Conservation (phyloP, 2,329 filamentous ascomycete species). For the Plectosphaerella sp. region DNA sequence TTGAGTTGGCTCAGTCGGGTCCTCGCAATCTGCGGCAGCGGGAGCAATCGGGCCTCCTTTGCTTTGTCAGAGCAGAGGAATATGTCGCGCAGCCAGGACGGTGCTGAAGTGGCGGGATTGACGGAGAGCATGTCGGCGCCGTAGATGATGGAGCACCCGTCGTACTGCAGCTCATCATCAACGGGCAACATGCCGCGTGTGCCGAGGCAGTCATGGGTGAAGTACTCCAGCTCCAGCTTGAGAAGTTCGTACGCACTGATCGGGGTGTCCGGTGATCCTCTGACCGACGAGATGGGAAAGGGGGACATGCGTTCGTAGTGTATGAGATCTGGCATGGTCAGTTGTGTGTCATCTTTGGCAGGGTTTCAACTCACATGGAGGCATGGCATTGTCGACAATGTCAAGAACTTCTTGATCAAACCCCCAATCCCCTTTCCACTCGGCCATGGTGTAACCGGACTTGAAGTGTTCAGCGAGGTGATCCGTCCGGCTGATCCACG, state of each 20-base stretch:
- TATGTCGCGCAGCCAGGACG: conserved; percentile 21
- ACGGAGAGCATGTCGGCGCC: conserved; percentile 15
- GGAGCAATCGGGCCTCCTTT: conserved; percentile 15
- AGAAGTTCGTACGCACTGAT: conserved; percentile 28
- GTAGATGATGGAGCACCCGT: conserved; percentile 21
- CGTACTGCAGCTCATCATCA: conserved; percentile 14
- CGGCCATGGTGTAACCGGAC: conserved; percentile 33
- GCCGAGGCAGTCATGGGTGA: conserved; percentile 17
- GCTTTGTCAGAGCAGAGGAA: conserved; percentile 12
- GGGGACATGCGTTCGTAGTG: conserved; percentile 3
- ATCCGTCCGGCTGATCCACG: conserved; percentile 30
- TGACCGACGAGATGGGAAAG: conserved; percentile 3
- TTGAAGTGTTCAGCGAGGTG: conserved; percentile 39
- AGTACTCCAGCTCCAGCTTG: conserved; percentile 28
- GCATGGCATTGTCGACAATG: conserved; percentile 34
- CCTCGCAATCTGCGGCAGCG: conserved; percentile 15
- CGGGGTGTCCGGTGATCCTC: conserved; percentile 9
- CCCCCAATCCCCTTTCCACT: conserved; percentile 39
- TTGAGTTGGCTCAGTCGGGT: conserved; percentile 13
- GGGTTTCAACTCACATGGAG: conserved; percentile 25
- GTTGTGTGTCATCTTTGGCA: neutral
- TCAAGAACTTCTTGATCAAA: conserved; percentile 28
- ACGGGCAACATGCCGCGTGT: conserved; percentile 10
- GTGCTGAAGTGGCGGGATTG: neutral
- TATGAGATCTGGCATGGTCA: conserved; percentile 5